Evolutionary conservation across 2,329 filamentous ascomycete genomes (phyloP), one percentile per base, ranked within the genome.

Genomic region (Atkinsonella texensis): DNA sequence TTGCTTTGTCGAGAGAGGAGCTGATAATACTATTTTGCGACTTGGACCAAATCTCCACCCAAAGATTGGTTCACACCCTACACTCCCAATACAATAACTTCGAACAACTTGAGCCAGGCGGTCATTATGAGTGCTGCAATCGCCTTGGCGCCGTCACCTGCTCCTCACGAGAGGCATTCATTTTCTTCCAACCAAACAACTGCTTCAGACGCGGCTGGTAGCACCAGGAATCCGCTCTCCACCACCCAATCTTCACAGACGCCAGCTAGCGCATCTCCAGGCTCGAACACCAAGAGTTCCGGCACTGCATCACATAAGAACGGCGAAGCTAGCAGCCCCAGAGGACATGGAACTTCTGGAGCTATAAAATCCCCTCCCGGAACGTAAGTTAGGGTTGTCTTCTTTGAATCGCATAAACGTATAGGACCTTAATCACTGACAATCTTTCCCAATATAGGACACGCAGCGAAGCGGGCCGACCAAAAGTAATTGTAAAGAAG

Each of bases 401-500:
- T 15, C 12, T 13, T 28, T 28, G 28, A 28, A 28, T 28, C 7
- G 28, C 28, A 4, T 28, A 28, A 28, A 28, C 7, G 28, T 2
- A 28, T 7, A 28, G 28, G 28, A 28, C 28, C 7, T 28, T 8
- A 8, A 8, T 28, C 28, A 28, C 28, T 28, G 49, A 54, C 40
- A 52, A 54, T 52, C 53, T 60, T 60, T 28, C 18, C 7, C 17
- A 3, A 53, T 57, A 53, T 57, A 63, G 62, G 53, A 61, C 74
- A 68, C 76, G 75, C 69, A 71, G 5, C 43, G 52, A 54, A 47
- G 32, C 66, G 66, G 75, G 70, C 45, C 68, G 70, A 31, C 87
- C 87, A 41, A 90, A 88, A 71, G 94, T 96, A 56, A 79, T 95
- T 57, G 90, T 98, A 54, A 97, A 97, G 76, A 96, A 96, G 70